Percentiles rank a stretch among this genome's conserved stretches.
phyloP scores from a whole-genome alignment of 2,329 filamentous ascomycete genomes.

The Tolypocladium nubicola region DNA sequence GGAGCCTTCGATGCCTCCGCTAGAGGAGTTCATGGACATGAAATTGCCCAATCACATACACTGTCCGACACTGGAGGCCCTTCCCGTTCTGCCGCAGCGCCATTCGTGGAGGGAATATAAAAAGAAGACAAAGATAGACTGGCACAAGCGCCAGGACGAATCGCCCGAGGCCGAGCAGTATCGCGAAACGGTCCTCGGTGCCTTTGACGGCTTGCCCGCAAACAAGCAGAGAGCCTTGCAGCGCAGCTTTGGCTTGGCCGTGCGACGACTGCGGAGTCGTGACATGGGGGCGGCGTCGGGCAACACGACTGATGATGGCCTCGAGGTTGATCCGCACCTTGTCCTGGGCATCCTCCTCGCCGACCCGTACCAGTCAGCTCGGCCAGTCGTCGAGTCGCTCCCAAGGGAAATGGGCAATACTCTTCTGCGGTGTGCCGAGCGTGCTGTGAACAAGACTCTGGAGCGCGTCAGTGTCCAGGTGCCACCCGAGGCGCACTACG shows the following conservation, averaged over 20 bases:
- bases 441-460: not conserved
- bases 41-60: not conserved
- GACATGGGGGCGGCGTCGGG: not conserved
- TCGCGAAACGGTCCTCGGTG: not conserved
- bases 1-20: not conserved
- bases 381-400: not conserved
- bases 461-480: not conserved
- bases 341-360: not conserved
- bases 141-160: not conserved
- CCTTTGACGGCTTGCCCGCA: not conserved
- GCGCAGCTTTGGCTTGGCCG: not conserved
- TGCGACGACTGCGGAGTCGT: not conserved
- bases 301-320: not conserved
- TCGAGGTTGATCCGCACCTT: not conserved
- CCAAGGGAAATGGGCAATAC: not conserved
- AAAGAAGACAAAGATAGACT: not conserved
- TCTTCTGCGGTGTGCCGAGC: not conserved
- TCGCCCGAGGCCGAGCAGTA: not conserved
- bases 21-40: not conserved
- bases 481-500: not conserved
- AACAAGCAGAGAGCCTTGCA: not conserved
- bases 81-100: not conserved
- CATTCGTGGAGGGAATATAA: not conserved
- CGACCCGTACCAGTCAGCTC: not conserved
- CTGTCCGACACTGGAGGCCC: not conserved